Evolutionary conservation across 2,329 filamentous ascomycete species (phyloP), one percentile per base, ranked within the genome.

Genomic region (Cladosporium sphaerospermum): DNA sequence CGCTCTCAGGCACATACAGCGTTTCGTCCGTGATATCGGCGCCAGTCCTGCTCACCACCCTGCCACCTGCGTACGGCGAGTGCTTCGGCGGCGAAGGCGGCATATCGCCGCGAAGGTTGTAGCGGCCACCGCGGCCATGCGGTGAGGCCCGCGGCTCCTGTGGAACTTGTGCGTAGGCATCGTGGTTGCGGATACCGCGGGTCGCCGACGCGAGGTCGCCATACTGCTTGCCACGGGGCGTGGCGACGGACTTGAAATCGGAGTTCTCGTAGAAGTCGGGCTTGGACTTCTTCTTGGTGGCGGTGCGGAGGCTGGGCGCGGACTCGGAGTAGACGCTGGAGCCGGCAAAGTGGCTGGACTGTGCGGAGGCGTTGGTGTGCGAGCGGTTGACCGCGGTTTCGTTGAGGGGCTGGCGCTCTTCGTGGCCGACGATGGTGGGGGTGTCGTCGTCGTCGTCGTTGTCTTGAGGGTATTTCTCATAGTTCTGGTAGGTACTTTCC

Each of bases 1-100:
- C 61, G 40, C 61, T 65, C 45, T 37, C 55, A 32, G 34, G 46
- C 43, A 58, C 55, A 55, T 60, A 68, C 61, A 50, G 64, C 61
- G 16, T 66, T 66, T 57, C 61, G 52, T 71, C 72, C 16, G 69
- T 65, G 52, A 75, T 71, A 47, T 78, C 75, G 3, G 74, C 71
- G 3, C 75, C 75, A 4, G 69, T 71, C 36, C 74, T 62, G 55
- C 74, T 76, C 1, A 78, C 64, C 1, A 77, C 75, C 14, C 75
- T 63, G 57, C 50, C 67, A 19, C 58, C 56, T 42, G 62, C 59
- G 40, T 58, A 47, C 11, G 44, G 16, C 32, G 57, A 41, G 57
- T 60, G 39, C 55, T 57, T 32, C 55, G 61, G 23, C 48, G 58
- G 34, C 54, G 56, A 19, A 42, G 53, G 54, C 8, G 44, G 40